A percentile compares a stretch with the other conserved stretches of the same genome.
Conservation (phyloP, 495 filamentous ascomycete genomes). For the Penicillium taxi region DNA sequence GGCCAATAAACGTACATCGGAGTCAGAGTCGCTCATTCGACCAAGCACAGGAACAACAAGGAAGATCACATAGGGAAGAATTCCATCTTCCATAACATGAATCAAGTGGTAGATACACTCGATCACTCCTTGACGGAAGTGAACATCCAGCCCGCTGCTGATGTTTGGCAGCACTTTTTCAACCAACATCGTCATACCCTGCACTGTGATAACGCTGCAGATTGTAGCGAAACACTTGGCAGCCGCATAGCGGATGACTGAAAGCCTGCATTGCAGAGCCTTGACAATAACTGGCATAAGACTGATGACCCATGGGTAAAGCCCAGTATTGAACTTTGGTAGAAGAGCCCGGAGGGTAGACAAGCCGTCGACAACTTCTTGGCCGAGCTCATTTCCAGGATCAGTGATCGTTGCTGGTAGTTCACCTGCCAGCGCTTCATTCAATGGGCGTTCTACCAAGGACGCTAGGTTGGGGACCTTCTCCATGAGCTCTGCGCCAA, state of each 20-base stretch:
- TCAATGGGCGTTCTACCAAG: conserved; percentile 74
- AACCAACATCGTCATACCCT: conserved; percentile 92
- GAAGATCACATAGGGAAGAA: conserved; percentile 97
- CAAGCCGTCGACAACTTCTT: conserved; percentile 87
- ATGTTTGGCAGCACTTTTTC: conserved; percentile 87
- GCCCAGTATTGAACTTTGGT: conserved; percentile 65
- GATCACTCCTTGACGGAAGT: conserved; percentile 83
- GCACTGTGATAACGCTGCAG: conserved; percentile 88
- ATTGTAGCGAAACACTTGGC: conserved; percentile 97
- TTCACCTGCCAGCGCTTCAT: conserved; percentile 62
- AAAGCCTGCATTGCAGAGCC: conserved; percentile 75
- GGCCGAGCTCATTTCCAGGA: conserved; percentile 64
- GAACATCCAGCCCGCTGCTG: conserved; percentile 76
- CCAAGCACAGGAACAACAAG: conserved; percentile 96
- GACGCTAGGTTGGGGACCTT: conserved; percentile 70
- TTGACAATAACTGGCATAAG: conserved; percentile 82
- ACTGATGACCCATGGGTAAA: conserved; percentile 69
- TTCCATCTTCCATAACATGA: conserved; percentile 94
- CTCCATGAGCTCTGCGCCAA: conserved; percentile 65
- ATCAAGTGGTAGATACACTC: conserved; percentile 94
- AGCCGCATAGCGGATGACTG: conserved; percentile 90
- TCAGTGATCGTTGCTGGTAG: conserved; percentile 62
- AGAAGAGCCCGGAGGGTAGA: conserved; percentile 86
- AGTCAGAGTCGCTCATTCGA: conserved; percentile 98
- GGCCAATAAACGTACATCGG: conserved; percentile 85